Evolutionary conservation across 257 asterid genomes (phyloP).

Genomic region (Craterostigma plantagineum): DNA sequence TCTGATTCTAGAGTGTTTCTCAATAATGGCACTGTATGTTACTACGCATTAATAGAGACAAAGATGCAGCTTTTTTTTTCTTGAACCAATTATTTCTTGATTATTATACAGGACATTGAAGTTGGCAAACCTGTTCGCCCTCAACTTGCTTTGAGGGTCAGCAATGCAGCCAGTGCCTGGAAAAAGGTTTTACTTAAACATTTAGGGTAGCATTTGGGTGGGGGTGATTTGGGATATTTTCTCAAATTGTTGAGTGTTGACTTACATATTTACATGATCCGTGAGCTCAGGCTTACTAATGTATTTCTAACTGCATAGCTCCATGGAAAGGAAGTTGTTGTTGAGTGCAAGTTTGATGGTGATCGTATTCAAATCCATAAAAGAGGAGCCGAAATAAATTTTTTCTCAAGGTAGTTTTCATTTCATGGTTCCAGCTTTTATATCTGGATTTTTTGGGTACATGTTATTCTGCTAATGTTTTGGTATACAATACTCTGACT

Average conservation of each 20-base stretch:
- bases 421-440: slow-evolving; percentile 5
- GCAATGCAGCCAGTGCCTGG: slow-evolving; percentile 70
- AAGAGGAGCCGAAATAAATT: slow-evolving; percentile 39
- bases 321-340: slow-evolving; percentile 85
- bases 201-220: slow-evolving; percentile 1
- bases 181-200: slow-evolving; percentile 48
- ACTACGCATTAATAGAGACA: not conserved
- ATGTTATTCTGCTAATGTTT: too few species aligned
- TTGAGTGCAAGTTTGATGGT: slow-evolving; percentile 96
- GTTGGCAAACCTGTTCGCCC: slow-evolving; percentile 97
- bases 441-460: not conserved
- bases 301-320: slow-evolving; percentile 27
- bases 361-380: slow-evolving; percentile 96
- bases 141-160: slow-evolving; percentile 83
- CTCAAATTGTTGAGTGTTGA: slow-evolving; percentile 7
- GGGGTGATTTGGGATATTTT: slow-evolving; percentile 2
- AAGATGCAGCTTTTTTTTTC: not conserved
- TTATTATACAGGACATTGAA: slow-evolving; percentile 61
- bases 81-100: slow-evolving; percentile 4
- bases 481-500: too few species aligned
- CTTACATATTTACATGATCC: slow-evolving; percentile 4
- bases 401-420: slow-evolving; percentile 64
- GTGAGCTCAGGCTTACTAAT: not conserved
- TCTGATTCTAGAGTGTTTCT: not conserved
- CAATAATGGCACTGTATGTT: not conserved